These are phyloP conservation scores for Cicer pinnatifidum DNA, from an alignment of 306 rosid genomes.

Conservation along the genomic window DNA sequence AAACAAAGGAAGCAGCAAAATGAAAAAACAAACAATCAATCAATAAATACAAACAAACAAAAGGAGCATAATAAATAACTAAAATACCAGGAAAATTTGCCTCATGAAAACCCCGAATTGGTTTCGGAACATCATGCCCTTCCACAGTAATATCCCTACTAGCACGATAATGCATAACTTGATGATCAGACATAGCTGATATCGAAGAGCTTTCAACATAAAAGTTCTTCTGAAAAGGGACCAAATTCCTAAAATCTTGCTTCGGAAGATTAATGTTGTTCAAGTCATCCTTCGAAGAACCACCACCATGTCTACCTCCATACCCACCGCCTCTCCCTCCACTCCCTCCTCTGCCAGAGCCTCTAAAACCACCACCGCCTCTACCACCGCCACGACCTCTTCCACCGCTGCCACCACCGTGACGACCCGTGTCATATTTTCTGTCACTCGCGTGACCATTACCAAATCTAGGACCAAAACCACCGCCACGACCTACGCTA, in stretches of 20 bases:
- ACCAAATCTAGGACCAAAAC: slow-evolving; percentile 40
- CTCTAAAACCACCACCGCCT: slow-evolving; percentile 44
- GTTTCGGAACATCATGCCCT: slow-evolving; percentile 85
- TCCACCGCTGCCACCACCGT: slow-evolving; percentile 41
- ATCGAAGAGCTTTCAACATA: slow-evolving; percentile 67
- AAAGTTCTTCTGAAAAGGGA: slow-evolving; percentile 87
- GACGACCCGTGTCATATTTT: slow-evolving; percentile 40
- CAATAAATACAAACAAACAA: slow-evolving; percentile 28
- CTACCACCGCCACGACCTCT: slow-evolving; percentile 45
- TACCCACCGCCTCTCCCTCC: slow-evolving; percentile 43
- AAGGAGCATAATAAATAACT: slow-evolving; percentile 9
- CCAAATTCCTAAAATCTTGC: slow-evolving; percentile 80
- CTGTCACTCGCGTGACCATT: slow-evolving; percentile 47
- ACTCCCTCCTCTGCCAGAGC: slow-evolving; percentile 49
- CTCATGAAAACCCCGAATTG: slow-evolving; percentile 71
- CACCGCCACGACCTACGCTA: slow-evolving; percentile 62
- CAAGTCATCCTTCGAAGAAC: slow-evolving; percentile 75
- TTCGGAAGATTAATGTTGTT: slow-evolving; percentile 70
- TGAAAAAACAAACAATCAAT: slow-evolving; percentile 34
- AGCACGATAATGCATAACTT: slow-evolving; percentile 61
- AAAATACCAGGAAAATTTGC: slow-evolving; percentile 81
- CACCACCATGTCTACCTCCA: slow-evolving; percentile 73
- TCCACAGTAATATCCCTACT: slow-evolving; percentile 80
- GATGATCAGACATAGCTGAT: slow-evolving; percentile 74
- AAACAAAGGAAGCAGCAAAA: background rate